phyloP scores from a whole-genome alignment of 148 eudicot species.

The Pharnaceum exiguum region DNA sequence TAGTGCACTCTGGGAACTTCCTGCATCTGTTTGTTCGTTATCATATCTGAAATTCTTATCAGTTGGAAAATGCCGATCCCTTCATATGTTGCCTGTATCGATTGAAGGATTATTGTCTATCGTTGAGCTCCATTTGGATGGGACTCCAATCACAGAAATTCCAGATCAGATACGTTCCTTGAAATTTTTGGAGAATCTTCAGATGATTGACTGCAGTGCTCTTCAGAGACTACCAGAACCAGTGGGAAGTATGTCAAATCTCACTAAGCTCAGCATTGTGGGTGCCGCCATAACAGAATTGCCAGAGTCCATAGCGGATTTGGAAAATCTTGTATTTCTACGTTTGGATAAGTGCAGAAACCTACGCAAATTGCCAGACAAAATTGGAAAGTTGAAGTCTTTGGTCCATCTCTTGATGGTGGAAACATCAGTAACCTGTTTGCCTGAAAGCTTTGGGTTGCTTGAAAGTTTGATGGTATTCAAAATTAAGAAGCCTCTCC shows the following conservation, averaged over 20 bases:
- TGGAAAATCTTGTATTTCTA: constrained; percentile 40
- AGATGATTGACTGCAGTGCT: constrained; percentile 29
- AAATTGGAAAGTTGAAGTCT: constrained; percentile 36
- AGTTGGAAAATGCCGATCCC: constrained; percentile 23
- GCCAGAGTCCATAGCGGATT: constrained; percentile 43
- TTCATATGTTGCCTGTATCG: constrained; percentile 34
- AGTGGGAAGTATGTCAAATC: constrained; percentile 37
- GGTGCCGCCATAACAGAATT: constrained; percentile 34
- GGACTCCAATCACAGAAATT: constrained; percentile 24
- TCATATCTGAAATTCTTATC: constrained; percentile 31
- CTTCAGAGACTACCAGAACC: constrained; percentile 39
- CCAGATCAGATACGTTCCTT: constrained; percentile 45
- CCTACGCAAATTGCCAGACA: constrained; percentile 32
- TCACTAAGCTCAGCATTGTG: constrained; percentile 25
- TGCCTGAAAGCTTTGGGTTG: constrained; percentile 54
- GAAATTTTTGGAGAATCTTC: constrained; percentile 40
- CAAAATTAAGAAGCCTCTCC: constrained; percentile 37
- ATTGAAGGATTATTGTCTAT: constrained; percentile 35
- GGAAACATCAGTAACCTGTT: constrained; percentile 32
- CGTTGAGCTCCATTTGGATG: constrained; percentile 35
- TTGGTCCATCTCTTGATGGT: constrained; percentile 37
- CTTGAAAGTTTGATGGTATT: constrained; percentile 33
- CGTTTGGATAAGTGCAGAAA: constrained; percentile 33
- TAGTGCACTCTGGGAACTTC: constrained; percentile 34
- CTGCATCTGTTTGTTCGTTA: constrained; percentile 40